Evolutionary conservation across 345 rosid species (phyloP).

Genomic region (Sonneratia caseolaris): DNA sequence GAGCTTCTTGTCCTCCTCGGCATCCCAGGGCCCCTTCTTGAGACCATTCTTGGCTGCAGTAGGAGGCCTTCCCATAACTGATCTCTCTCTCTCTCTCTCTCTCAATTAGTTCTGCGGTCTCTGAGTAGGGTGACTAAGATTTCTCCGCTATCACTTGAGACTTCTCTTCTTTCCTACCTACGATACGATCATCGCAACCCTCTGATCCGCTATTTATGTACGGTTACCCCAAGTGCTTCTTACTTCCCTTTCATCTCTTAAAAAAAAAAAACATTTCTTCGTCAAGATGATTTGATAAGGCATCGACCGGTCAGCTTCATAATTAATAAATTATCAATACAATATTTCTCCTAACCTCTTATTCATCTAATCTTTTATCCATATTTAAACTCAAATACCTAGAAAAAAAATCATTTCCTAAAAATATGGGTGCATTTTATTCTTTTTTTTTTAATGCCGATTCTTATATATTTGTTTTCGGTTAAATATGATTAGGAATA

Average conservation of each 20-base stretch:
- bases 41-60: conserved; percentile 70
- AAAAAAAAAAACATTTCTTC: background rate
- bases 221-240: background rate
- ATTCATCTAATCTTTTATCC: no score
- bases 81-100: background rate
- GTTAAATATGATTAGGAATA: no score
- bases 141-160: background rate
- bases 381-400: no score
- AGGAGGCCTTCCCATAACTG: conserved; percentile 64
- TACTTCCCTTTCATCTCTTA: background rate
- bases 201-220: background rate
- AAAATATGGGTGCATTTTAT: no score
- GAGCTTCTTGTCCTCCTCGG: conserved; percentile 72
- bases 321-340: no score
- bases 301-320: no score
- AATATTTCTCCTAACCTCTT: no score
- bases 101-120: background rate
- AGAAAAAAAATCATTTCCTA: no score
- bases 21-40: conserved; percentile 86
- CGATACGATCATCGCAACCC: background rate
- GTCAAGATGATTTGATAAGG: no score
- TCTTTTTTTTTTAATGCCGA: no score
- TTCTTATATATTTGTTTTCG: no score
- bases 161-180: background rate
- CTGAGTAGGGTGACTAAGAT: background rate